Base-by-base conservation (phyloP, 2,329 filamentous ascomycete genomes). In the Immersiporthe knoxdaviesiana region DNA sequence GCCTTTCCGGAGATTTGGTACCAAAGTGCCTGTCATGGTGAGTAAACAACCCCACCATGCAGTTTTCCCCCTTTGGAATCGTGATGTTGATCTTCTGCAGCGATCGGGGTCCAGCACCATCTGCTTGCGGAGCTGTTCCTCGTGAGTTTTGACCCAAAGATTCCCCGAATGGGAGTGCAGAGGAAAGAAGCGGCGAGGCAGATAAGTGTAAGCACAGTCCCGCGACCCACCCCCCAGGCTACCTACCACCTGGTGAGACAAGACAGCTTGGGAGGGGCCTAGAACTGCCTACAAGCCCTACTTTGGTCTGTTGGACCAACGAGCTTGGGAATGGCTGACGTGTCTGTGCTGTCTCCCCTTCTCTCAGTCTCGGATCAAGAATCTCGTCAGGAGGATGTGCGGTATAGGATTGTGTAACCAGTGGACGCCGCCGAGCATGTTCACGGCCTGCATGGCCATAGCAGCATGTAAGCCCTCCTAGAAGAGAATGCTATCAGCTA, bases 1-100 rank as follows among this genome's bases (percentile, higher is more conserved):
- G 78, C 82, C 0, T 90, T 90, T 72, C 88, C 88, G 0, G 83
- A 87, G 63, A 81, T 89, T 2, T 86, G 85, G 79, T 87, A 88
- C 73, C 79, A 86, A 16, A 84, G 83, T 58, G 84, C 85, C 69
- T 87, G 85, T 71, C 84, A 88, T 73, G 79, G 84, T 85, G 67
- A 71, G 80, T 75, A 67, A 30, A 41, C n/a, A 21, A n/a, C 8
- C 18, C n/a, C 18, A n/a, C 44, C 35, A 35, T 35, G 35, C 35
- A 35, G 35, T 35, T 35, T 35, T 35, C n/a, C n/a, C n/a, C n/a
- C n/a, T n/a, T n/a, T n/a, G n/a, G 35, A 35, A 35, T 35, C 64
- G 59, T 65, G 39, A 37, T 62, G 14, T 52, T 63, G 44, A 71
- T 35, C 64, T 8, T 63, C 67, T 14, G 14, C 68, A 86, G 86